phyloP scores from a whole-genome alignment of 441 rosid genomes.

The Erysimum pusillum region DNA sequence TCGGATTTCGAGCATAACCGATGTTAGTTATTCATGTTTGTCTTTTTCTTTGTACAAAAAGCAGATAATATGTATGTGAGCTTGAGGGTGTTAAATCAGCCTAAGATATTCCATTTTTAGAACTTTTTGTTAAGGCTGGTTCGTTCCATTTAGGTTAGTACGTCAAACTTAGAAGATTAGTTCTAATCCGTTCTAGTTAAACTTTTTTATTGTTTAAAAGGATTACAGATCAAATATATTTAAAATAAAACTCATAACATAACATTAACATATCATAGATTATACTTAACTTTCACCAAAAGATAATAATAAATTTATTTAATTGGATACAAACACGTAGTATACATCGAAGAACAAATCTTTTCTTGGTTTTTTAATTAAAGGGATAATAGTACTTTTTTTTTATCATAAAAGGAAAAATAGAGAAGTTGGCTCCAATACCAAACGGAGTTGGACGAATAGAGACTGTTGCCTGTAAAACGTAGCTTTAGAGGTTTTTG shows the following conservation, averaged over 20 bases:
- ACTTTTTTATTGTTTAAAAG: no score
- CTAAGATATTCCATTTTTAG: no score
- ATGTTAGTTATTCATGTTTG: background rate
- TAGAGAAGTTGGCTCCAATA: background rate
- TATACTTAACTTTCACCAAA: background rate
- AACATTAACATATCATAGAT: background rate
- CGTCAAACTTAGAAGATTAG: no score
- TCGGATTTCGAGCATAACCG: slow-evolving; percentile 30
- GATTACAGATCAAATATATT: no score
- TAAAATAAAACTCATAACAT: background rate
- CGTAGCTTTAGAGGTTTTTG: background rate
- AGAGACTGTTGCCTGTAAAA: background rate
- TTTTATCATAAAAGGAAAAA: background rate
- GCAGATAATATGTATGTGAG: background rate
- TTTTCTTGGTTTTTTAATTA: background rate
- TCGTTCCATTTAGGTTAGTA: no score
- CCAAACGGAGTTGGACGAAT: background rate
- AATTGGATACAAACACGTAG: background rate
- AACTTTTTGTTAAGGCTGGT: no score
- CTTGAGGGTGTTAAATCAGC: no score
- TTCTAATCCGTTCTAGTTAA: background rate
- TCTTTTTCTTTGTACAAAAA: slow-evolving; percentile 5
- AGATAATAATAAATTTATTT: background rate
- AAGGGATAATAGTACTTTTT: background rate
- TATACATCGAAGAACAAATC: background rate